Evolutionary conservation across 2,329 filamentous ascomycete genomes (phyloP), one percentile per base, ranked within the genome.

Genomic region (Epichloe scottii): DNA sequence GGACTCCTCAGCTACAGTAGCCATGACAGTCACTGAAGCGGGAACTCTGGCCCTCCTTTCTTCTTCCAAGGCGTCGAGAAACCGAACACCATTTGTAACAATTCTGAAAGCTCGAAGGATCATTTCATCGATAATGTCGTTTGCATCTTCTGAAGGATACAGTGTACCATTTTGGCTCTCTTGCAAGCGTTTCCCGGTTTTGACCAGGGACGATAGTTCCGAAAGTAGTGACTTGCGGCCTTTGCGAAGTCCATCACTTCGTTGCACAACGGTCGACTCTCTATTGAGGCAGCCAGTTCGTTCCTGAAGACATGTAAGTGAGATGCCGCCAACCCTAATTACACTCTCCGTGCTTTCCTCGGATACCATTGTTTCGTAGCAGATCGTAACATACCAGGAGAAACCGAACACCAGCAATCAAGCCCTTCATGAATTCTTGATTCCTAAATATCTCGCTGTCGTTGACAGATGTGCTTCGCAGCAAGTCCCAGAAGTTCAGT

Each of bases 61-160:
- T 15, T 81, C 85, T 38, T 87, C 84, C 71, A 93, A 83, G 2
- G 91, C 77, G 59, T 98, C 93, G 41, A 95, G 76, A 62, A 98
- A 97, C 43, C 85, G 79, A 26, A 96, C 89, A 14, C 87, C 89
- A 60, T 91, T 84, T 46, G 84, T 91, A n/a, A 95, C 87, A 49
- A 97, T 89, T 63, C 87, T 89, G 72, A 95, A 97, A 0, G 90
- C 90, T 66, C 90, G 93, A 49, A 95, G 71, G 23, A 97, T 86
- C 79, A 97, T 89, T 64, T 95, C 87, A 62, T 97, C 91, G 52
- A 96, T 79, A 52, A 91, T 79, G 59, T 86, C 81, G 60, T 88
- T 88, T 12, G 85, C 73, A 44, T 81, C 75, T 33, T 84, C 77
- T 0, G 69, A 64, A 0, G 75, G 71, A 14, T 70, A 66, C 0